Conservation (phyloP, 176 grass and related monocot species). For the Dactylis glomerata region DNA sequence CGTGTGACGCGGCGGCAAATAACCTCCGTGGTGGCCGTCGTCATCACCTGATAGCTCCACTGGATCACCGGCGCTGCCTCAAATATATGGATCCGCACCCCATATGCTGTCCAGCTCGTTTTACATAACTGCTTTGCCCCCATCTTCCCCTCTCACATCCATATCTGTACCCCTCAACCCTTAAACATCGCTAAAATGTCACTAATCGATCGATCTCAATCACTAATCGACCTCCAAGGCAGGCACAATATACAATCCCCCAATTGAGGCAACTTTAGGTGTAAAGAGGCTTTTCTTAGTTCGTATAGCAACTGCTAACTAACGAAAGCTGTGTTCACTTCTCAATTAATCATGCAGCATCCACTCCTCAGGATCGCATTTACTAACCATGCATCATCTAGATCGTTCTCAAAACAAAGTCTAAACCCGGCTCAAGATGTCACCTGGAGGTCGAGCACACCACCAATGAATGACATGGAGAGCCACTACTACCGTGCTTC, state of each 20-base stretch:
- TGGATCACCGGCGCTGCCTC: not conserved
- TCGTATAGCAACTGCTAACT: slow-evolving; percentile 14
- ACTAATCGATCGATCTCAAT: not conserved
- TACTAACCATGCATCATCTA: not conserved
- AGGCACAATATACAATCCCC: not conserved
- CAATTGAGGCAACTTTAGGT: not conserved
- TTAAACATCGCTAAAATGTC: not conserved
- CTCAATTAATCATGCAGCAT: slow-evolving; percentile 33
- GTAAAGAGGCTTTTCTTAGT: not conserved
- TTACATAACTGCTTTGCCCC: not conserved
- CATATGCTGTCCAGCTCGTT: not conserved
- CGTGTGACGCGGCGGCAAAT: slow-evolving; percentile 23
- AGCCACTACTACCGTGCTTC: not conserved
- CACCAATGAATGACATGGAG: slow-evolving; percentile 21
- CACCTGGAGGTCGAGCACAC: slow-evolving; percentile 15
- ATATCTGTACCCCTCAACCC: not conserved
- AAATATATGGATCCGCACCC: not conserved
- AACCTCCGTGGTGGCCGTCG: not conserved
- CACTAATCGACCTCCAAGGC: not conserved
- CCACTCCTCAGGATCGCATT: not conserved
- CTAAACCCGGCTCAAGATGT: not conserved
- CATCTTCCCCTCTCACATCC: not conserved
- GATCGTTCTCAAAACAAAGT: slow-evolving; percentile 24
- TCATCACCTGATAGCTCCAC: slow-evolving; percentile 18
- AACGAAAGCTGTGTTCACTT: slow-evolving; percentile 11